Evolutionary conservation across 306 rosid genomes (phyloP).

Genomic region (Rubus parviflorus): DNA sequence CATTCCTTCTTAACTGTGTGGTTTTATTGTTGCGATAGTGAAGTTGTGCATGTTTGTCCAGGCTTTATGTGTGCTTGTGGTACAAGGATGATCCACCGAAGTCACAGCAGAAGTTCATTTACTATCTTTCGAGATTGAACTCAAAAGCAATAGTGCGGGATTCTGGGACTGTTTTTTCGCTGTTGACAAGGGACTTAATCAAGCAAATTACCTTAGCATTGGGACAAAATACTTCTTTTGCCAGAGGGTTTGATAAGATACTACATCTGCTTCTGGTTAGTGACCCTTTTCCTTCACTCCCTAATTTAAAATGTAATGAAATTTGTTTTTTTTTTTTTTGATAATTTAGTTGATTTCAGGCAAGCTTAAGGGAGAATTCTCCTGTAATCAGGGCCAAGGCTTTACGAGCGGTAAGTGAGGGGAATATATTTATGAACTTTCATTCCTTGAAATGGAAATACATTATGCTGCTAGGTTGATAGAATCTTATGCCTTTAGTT

Average conservation of each 20-base stretch:
- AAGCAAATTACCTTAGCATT: slow-evolving; percentile 77
- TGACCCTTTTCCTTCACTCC: slow-evolving; percentile 27
- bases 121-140: slow-evolving; percentile 76
- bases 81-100: slow-evolving; percentile 86
- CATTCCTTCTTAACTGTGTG: slow-evolving; percentile 26
- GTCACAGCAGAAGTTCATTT: slow-evolving; percentile 61
- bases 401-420: slow-evolving; percentile 74
- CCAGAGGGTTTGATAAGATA: slow-evolving; percentile 94
- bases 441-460: slow-evolving; percentile 24
- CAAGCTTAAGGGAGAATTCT: slow-evolving; percentile 84
- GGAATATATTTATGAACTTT: slow-evolving; percentile 4
- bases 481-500: slow-evolving; percentile 6
- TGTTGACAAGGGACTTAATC: slow-evolving; percentile 67
- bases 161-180: slow-evolving; percentile 62
- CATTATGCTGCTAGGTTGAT: slow-evolving; percentile 12
- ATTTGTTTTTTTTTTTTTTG: slow-evolving; percentile 27
- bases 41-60: slow-evolving; percentile 42
- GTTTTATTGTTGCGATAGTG: slow-evolving; percentile 25
- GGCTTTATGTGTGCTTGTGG: slow-evolving; percentile 97
- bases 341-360: slow-evolving; percentile 45
- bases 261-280: slow-evolving; percentile 90
- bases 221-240: slow-evolving; percentile 87
- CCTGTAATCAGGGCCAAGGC: slow-evolving; percentile 95
- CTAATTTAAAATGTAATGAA: slow-evolving; percentile 22
- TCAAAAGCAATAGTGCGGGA: slow-evolving; percentile 82